phyloP scores from a whole-genome alignment of 2,329 filamentous ascomycete species.

The Colletotrichum cordylinicola region DNA sequence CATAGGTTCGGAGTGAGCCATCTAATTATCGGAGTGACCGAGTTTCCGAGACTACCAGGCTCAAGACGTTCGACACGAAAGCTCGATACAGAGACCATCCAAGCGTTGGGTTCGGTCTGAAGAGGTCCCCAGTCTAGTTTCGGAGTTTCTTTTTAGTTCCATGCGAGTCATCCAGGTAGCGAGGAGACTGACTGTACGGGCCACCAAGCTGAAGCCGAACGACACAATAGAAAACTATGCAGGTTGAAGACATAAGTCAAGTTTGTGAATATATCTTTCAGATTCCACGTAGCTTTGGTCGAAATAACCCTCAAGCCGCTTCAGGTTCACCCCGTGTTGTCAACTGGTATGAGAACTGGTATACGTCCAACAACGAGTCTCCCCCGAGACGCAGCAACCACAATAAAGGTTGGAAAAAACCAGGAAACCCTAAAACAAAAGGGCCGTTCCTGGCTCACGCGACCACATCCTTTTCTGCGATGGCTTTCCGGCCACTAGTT shows the following conservation, averaged over 20 bases:
- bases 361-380: background rate
- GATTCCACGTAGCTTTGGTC: background rate
- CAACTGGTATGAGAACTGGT: background rate
- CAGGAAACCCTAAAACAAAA: background rate
- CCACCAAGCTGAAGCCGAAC: background rate
- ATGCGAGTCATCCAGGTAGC: background rate
- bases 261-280: background rate
- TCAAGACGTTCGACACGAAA: too few relatives aligned
- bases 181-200: fast-evolving
- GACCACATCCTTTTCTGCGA: background rate
- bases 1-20: background rate
- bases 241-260: background rate
- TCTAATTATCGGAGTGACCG: background rate
- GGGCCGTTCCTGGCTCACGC: too few relatives aligned
- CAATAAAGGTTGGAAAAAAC: background rate
- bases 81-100: background rate
- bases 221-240: background rate
- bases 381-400: background rate
- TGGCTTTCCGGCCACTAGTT: background rate
- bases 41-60: too few relatives aligned
- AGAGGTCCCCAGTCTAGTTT: background rate
- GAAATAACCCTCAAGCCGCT: background rate
- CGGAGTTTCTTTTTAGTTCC: background rate
- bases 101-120: background rate
- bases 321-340: background rate